Evolutionary conservation across 768 basidiomycete species (phyloP), one percentile per base, ranked within the genome.

Genomic region (Phylloporus scabripes): DNA sequence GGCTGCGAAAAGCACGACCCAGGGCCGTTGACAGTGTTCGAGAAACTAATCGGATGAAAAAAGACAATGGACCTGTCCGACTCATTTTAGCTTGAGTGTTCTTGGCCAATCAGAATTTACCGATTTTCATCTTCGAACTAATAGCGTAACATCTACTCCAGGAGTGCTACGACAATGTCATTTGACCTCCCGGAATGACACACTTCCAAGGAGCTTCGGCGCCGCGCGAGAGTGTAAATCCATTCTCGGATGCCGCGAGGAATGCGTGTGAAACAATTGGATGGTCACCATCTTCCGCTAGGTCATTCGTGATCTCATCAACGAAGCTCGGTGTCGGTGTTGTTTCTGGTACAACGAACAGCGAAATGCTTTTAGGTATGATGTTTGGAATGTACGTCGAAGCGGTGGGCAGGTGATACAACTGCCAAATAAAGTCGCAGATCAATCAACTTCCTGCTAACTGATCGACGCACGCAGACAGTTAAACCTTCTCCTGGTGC

Each of bases 241-340:
- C 80, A 48, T 79, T 79, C 60, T 81, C 81, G 45, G 77, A 81
- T 10, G 70, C 69, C 2, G 70, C 75, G n/a, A 76, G 43, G 40
- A 82, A 81, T 0, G 56, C 54, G 17, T 57, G 46, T 14, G 46
- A 38, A 44, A 58, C 17, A 9, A 51, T 15, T 3, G 29, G 41
- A 5, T 31, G 12, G 14, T 40, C 52, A 18, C 23, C 21, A 39
- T 36, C 42, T 15, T 57, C 3, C 18, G 4, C 49, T 9, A 9
- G 3, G 11, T 18, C 26, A 2, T 47, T 40, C 23, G 24, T 20
- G 20, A 20, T 9, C 24, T 46, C 52, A 29, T 42, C 34, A 8
- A 10, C 12, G 6, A 38, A 28, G 38, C 34, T 28, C 36, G 40
- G 43, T 5, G 17, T 26, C 4, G 47, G 26, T 0, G 21, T 46